Base-by-base conservation (phyloP, 768 basidiomycete genomes). In the Trametes villosa region DNA sequence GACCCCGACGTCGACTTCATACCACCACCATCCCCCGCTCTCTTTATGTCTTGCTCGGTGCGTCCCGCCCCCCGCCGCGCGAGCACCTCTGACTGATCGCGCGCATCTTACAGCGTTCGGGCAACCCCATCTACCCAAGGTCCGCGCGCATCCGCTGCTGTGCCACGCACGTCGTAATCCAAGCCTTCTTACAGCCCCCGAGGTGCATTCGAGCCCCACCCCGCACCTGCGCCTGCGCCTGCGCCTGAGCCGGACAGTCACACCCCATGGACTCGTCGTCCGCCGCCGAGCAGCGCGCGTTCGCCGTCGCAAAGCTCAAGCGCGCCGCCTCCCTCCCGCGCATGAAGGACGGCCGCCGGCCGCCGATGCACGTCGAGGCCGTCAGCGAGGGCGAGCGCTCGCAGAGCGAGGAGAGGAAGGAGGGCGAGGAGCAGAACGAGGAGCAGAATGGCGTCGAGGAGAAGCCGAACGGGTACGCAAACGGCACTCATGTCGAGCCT, bases 271-370 rank as follows among this genome's bases (percentile, higher is more conserved):
- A 82, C 65, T 71, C 69, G 54, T 66, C 79, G 45, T 75, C 78
- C 12, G 78, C 82, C 75, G 84, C 84, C 27, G 90, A 95, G 72
- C 89, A 94, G 74, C 87, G 95, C 61, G 91, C 92, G 70, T 84
- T 86, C 55, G 91, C 94, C 12, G 89, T 96, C 47, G 92, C 92
- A 45, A 94, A 88, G 77, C 85, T 97, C 65, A 94, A 91, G 76
- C 87, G 95, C 67, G 94, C 95, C 42, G 92, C 94, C 55, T 96
- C 94, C 17, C 75, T 96, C 29, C 95, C 94, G 36, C 83, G 94
- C 62, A 92, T 92, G 87, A 94, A 94, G 73, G 91, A 94, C 73
- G 94, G 94, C 9, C 78, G 94, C 56, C 81, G 94, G 42, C 94
- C 93, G 0, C 91, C 88, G 48, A 92, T 92, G 91, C 91, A 91